Evolutionary conservation across 192 early-diverging fungal genomes (phyloP), one percentile per base, ranked within the genome.

Genomic region (Paraglomus brasilianum): DNA sequence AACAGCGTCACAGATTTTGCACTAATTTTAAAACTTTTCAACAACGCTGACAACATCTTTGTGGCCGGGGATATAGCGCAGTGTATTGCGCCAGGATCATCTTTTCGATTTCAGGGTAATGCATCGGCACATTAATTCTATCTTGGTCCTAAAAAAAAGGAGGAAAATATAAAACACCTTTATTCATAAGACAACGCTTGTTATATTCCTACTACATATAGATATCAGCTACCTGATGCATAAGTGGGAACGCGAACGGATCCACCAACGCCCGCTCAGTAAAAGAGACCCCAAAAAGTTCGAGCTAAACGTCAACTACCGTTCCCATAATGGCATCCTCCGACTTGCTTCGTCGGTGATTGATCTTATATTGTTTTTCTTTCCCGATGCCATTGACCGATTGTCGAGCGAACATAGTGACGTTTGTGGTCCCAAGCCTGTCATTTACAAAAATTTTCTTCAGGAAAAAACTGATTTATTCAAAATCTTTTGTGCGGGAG

Each of bases 81-180:
- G 13, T 65, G 62, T 36, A 65, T 65, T 65, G 62, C 46, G 2
- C 15, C 10, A 15, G 66, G 66, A 8, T 67, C 66, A 11, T 67
- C 66, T 53, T 67, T 67, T 41, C 66, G 66, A 55, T 67, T 67
- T 6, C 38, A 67, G 10, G 17, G 66, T 67, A 67, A n/a, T 22
- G 50, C n/a, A n/a, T n/a, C n/a, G n/a, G n/a, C n/a, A n/a, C n/a
- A n/a, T n/a, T n/a, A n/a, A n/a, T n/a, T n/a, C n/a, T n/a, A n/a
- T n/a, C n/a, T n/a, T n/a, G n/a, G n/a, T n/a, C n/a, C n/a, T n/a
- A n/a, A n/a, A n/a, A n/a, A n/a, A n/a, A n/a, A n/a, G n/a, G n/a
- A n/a, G n/a, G n/a, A n/a, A n/a, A n/a, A n/a, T n/a, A n/a, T n/a
- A n/a, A n/a, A n/a, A n/a, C n/a, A n/a, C n/a, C n/a, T n/a, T n/a